Base-by-base conservation (phyloP, 345 rosid species). In the Mangifera indica region DNA sequence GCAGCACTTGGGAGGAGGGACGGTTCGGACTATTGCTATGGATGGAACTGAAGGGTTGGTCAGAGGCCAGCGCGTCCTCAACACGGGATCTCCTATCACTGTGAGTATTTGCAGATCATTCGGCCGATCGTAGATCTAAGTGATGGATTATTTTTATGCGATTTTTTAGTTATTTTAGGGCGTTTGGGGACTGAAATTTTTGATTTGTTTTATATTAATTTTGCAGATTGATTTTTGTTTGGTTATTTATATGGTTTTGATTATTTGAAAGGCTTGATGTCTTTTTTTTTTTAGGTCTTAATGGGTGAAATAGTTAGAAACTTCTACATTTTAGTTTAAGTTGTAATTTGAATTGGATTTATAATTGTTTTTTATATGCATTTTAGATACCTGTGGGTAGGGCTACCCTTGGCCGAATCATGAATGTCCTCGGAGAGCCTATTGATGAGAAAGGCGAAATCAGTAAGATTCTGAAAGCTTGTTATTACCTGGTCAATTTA, bases 351-450 rank as follows among this genome's bases (percentile, higher is more conserved):
- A 29, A 29, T 29, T 29, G 1, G 32, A 29, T 29, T 29, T 29
- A 29, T 29, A 29, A 29, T 29, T 52, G 37, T n/a, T 51, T 55
- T 34, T 13, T 51, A 0, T 22, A 22, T 76, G 58, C 26, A 53
- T 40, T 51, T 0, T 60, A 94, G 98, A 94, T 94, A 0, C 99
- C 99, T 71, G 99, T 95, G 0, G 99, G 98, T n/a, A 89, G 98
- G 65, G 93, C 94, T 45, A 95, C 99, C 0, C 94, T 95, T 74
- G 99, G 99, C 10, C 98, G 99, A 62, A 95, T 95, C 73, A 89
- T 95, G 40, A 95, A 95, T 81, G 99, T 95, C 72, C 91, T 95
- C 70, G 98, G 99, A 78, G 99, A 95, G 76, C 87, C 99, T 18
- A 95, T 95, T 60, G 99, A 95, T 25, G 87, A 89, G 77, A 92